Evolutionary conservation across 1,139 yeast genomes (phyloP).

Genomic region (Kodamaea arcana): DNA sequence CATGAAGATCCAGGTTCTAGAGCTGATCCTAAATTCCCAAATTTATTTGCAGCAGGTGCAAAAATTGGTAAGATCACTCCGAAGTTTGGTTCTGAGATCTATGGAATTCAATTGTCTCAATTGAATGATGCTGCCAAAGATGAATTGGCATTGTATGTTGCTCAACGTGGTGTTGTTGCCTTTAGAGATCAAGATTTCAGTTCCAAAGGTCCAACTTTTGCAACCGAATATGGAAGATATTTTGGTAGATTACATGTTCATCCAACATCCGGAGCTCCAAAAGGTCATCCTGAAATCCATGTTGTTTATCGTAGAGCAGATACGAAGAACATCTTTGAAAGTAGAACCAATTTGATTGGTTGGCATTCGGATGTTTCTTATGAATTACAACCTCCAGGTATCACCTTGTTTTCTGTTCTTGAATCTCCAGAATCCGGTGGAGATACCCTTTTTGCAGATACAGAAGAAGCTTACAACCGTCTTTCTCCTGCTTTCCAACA

Average conservation of each 20-base stretch:
- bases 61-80: conserved; percentile 49
- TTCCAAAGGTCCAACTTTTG: conserved; percentile 50
- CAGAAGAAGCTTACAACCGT: conserved; percentile 28
- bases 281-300: conserved; percentile 55
- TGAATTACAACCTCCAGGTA: conserved; percentile 16
- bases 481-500: conserved; percentile 25
- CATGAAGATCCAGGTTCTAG: conserved; percentile 51
- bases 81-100: conserved; percentile 60
- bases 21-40: conserved; percentile 54
- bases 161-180: conserved; percentile 64
- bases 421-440: conserved; percentile 17
- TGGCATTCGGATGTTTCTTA: conserved; percentile 16
- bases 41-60: conserved; percentile 42
- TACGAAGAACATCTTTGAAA: conserved; percentile 10
- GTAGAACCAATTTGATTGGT: conserved; percentile 11
- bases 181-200: conserved; percentile 66
- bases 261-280: conserved; percentile 71
- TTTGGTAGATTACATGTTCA: conserved; percentile 57
- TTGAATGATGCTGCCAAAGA: conserved; percentile 51
- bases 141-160: conserved; percentile 61
- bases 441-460: conserved; percentile 29
- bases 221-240: conserved; percentile 29
- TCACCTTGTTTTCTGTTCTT: conserved; percentile 14
- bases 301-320: conserved; percentile 54
- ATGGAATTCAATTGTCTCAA: conserved; percentile 55